Evolutionary conservation across 495 filamentous ascomycete species (phyloP).

Genomic region (Podospora comata): DNA sequence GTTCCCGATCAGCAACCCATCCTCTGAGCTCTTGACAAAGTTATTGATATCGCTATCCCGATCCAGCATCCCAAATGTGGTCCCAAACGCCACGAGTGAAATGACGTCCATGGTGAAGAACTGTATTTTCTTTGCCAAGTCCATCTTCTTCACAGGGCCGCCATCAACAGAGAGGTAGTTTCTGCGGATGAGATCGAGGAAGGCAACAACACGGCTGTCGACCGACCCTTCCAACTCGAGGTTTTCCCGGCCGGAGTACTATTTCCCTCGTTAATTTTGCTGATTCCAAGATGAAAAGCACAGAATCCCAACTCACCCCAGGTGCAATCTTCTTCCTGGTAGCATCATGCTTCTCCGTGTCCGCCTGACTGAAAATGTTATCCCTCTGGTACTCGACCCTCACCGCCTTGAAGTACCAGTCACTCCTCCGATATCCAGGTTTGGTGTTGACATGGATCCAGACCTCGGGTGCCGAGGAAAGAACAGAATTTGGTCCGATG

Average conservation of each 20-base stretch:
- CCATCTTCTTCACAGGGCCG: slow-evolving; percentile 35
- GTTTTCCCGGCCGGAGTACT: slow-evolving; percentile 33
- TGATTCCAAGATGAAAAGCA: no score
- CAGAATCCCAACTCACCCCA: slow-evolving; percentile 32
- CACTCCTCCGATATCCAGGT: slow-evolving; percentile 27
- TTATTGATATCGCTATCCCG: slow-evolving; percentile 32
- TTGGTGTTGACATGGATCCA: slow-evolving; percentile 35
- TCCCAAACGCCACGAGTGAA: slow-evolving; percentile 36
- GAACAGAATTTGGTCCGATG: slow-evolving; percentile 34
- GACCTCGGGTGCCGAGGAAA: slow-evolving; percentile 28
- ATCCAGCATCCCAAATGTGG: slow-evolving; percentile 36
- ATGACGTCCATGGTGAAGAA: slow-evolving; percentile 46
- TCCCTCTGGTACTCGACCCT: slow-evolving; percentile 33
- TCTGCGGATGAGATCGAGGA: slow-evolving; percentile 41
- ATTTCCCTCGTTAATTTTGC: not conserved
- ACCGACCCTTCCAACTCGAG: slow-evolving; percentile 40
- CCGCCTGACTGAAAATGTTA: slow-evolving; percentile 36
- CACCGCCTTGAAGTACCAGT: slow-evolving; percentile 31
- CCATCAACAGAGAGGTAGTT: slow-evolving; percentile 44
- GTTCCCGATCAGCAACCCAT: slow-evolving; percentile 27
- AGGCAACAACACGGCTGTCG: slow-evolving; percentile 37
- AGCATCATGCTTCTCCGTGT: slow-evolving; percentile 32
- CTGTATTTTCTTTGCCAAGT: slow-evolving; percentile 41
- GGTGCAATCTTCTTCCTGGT: slow-evolving; percentile 36
- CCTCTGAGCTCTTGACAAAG: slow-evolving; percentile 29